A percentile compares a stretch with the other conserved stretches of the same genome.
Evolutionary conservation across 1,284 basidiomycete species (phyloP).

Genomic region (Vanrija humicola): DNA sequence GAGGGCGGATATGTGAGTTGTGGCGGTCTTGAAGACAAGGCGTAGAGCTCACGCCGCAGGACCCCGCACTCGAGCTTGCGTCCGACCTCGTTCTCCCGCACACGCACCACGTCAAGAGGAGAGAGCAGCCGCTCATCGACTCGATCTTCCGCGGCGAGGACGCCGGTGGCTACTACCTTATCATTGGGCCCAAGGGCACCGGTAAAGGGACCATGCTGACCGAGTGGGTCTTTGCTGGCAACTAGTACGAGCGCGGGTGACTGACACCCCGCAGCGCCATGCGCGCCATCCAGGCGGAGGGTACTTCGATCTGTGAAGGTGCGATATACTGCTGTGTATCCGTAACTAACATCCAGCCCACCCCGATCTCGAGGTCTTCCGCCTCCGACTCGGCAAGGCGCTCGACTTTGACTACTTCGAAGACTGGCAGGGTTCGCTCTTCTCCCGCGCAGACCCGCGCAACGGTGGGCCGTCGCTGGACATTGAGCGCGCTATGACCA

Average conservation of each 20-base stretch:
- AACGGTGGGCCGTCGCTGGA: slow-evolving; percentile 78
- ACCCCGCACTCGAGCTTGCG: slow-evolving; percentile 70
- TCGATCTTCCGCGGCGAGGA: slow-evolving; percentile 69
- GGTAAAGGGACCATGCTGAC: slow-evolving; percentile 76
- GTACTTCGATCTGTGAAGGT: slow-evolving; percentile 50
- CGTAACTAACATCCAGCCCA: slow-evolving; percentile 53
- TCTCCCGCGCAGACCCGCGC: slow-evolving; percentile 74
- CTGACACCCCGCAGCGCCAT: slow-evolving; percentile 53
- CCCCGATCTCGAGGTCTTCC: slow-evolving; percentile 68
- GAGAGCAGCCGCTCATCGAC: slow-evolving; percentile 72
- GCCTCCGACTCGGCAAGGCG: slow-evolving; percentile 71
- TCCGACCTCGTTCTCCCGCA: slow-evolving; percentile 49
- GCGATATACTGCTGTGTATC: background rate
- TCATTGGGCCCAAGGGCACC: slow-evolving; percentile 70
- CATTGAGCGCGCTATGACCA: slow-evolving; percentile 78
- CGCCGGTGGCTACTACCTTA: slow-evolving; percentile 67
- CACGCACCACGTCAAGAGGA: slow-evolving; percentile 61
- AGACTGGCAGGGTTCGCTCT: slow-evolving; percentile 62
- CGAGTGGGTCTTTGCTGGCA: slow-evolving; percentile 48
- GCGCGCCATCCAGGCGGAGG: slow-evolving; percentile 67
- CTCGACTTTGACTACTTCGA: slow-evolving; percentile 57
- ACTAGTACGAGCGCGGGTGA: background rate
- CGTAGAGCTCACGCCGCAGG: slow-evolving; percentile 55
- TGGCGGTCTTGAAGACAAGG: background rate
- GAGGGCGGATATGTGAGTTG: slow-evolving; percentile 38